Base-by-base conservation (phyloP, 2,329 filamentous ascomycete genomes). In the Myriosclerotinia curreyana region DNA sequence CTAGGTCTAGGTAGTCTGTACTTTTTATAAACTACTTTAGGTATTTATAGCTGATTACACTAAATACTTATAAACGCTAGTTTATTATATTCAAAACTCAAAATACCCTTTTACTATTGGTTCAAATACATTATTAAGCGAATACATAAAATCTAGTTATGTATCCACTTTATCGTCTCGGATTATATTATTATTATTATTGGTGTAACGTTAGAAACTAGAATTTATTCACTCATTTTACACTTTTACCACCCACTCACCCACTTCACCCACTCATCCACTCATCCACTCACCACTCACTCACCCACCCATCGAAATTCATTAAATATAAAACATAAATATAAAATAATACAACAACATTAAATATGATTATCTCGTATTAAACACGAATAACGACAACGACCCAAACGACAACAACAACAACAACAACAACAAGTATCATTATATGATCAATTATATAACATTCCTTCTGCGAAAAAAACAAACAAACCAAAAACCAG, bases 191-290 rank as follows among this genome's bases (percentile, higher is more conserved):
- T n/a, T n/a, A n/a, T n/a, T n/a, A n/a, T n/a, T n/a, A n/a, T n/a
- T n/a, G n/a, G n/a, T n/a, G n/a, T n/a, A n/a, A n/a, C n/a, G n/a
- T n/a, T n/a, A n/a, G n/a, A n/a, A n/a, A n/a, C n/a, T n/a, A n/a
- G n/a, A n/a, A n/a, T n/a, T n/a, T n/a, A n/a, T 54, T 54, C 52
- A 54, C 52, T 54, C 52, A 54, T 28, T 54, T 28, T 40, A 40
- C 28, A 60, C 31, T 25, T 25, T 9, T 22, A 49, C 28, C 22
- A 34, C 49, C 25, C 22, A n/a, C n/a, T n/a, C n/a, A n/a, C n/a
- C n/a, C n/a, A n/a, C n/a, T n/a, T n/a, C n/a, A n/a, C n/a, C n/a
- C n/a, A n/a, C n/a, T n/a, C n/a, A n/a, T n/a, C n/a, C n/a, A n/a
- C n/a, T n/a, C n/a, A n/a, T n/a, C n/a, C n/a, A n/a, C n/a, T n/a